phyloP scores from a whole-genome alignment of 345 rosid species.

The Litchi chinensis region DNA sequence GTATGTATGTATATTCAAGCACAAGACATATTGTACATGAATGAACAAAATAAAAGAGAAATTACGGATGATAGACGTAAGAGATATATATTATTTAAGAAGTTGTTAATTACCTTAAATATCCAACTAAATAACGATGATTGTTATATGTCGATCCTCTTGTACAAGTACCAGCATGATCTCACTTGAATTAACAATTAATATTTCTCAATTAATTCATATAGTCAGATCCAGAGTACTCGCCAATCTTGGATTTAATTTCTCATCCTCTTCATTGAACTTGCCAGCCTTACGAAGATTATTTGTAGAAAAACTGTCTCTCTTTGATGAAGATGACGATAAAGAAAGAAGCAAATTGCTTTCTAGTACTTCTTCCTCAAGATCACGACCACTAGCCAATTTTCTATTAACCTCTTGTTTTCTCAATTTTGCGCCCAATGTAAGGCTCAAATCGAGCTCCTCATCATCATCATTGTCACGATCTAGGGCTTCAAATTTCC shows the following conservation, averaged over 20 bases:
- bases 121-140: background rate
- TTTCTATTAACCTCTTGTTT: slow-evolving; percentile 4
- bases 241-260: slow-evolving; percentile 22
- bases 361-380: slow-evolving; percentile 16
- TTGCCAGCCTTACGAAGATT: background rate
- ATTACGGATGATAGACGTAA: background rate
- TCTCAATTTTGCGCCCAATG: slow-evolving; percentile 30
- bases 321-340: slow-evolving; percentile 29
- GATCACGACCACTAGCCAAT: slow-evolving; percentile 7
- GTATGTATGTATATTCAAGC: too few species aligned
- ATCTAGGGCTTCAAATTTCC: slow-evolving; percentile 15
- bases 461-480: background rate
- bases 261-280: slow-evolving; percentile 16
- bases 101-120: background rate
- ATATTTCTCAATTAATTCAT: slow-evolving; percentile 27
- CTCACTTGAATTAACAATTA: slow-evolving; percentile 38
- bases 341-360: slow-evolving; percentile 34
- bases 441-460: slow-evolving; percentile 39
- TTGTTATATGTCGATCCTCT: slow-evolving; percentile 16
- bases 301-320: slow-evolving; percentile 5
- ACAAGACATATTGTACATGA: too few species aligned
- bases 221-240: slow-evolving; percentile 50
- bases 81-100: background rate
- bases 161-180: slow-evolving; percentile 51
- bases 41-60: background rate